phyloP scores from a whole-genome alignment of 306 rosid species.

The Corylus americana region DNA sequence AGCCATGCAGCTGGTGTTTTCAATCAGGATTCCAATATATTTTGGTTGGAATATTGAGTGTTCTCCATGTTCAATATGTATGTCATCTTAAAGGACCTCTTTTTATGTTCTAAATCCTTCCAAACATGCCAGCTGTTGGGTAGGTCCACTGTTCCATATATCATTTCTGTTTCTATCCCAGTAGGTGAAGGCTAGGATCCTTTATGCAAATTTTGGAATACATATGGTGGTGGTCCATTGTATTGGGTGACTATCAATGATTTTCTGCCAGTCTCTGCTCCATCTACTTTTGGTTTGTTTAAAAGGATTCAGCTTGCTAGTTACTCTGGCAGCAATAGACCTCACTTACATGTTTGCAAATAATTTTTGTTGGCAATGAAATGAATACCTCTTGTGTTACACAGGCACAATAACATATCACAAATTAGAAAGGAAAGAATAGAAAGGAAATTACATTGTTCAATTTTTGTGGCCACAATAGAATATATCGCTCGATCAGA shows the following conservation, averaged over 20 bases:
- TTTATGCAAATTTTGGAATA: constrained; percentile 21
- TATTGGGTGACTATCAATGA: constrained; percentile 34
- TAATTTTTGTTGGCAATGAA: constrained; percentile 8
- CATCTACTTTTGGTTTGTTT: constrained; percentile 3
- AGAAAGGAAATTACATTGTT: background rate
- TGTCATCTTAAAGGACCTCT: constrained; percentile 15
- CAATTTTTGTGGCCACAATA: background rate
- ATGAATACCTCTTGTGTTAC: background rate
- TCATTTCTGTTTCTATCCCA: constrained; percentile 27
- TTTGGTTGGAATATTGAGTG: constrained; percentile 4
- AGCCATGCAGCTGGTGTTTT: constrained; percentile 24
- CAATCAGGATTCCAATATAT: constrained; percentile 25
- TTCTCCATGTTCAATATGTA: constrained; percentile 22
- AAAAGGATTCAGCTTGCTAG: constrained; percentile 23
- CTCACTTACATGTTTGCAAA: constrained; percentile 19
- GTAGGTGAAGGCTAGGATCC: constrained; percentile 2
- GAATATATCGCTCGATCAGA: background rate
- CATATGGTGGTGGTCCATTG: constrained; percentile 32
- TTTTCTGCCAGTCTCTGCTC: constrained; percentile 36
- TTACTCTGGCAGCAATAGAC: constrained; percentile 17
- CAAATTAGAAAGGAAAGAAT: background rate
- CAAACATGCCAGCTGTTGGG: constrained; percentile 40
- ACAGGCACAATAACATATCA: background rate
- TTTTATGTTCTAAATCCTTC: constrained; percentile 31
- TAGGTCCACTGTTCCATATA: constrained; percentile 47